Evolutionary conservation across 805 yeast species (phyloP), one percentile per base, ranked within the genome.

Genomic region (Barnettozyma sucrosica): DNA sequence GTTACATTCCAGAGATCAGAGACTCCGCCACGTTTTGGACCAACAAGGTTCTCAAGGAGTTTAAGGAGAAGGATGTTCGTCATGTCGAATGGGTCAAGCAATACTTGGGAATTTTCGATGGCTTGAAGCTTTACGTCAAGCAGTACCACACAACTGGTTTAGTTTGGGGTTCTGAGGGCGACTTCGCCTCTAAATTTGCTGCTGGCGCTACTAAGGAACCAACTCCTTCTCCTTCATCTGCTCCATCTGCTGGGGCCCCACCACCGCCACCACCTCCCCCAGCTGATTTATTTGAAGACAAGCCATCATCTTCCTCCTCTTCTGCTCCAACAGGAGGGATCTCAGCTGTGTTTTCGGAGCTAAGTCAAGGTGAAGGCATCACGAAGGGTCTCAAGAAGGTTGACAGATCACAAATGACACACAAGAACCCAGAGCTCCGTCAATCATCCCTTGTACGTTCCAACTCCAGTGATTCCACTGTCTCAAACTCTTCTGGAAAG

Each of bases 251-350:
- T 45, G 76, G 84, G 37, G 83, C 81, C 57, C 47, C 79, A 3
- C 87, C 90, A 7, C 95, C 96, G 16, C 97, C 97, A 2, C 95
- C 96, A 3, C 95, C 96, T n/a, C 97, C 97, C 9, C 92, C 96
- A 24, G 81, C 95, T 9, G 69, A 81, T 48, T 71, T 85, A 33
- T 86, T 80, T 60, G 63, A 54, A 37, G 80, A 77, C 49, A 62
- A 59, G 1, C 58, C 46, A 44, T 24, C 54, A 1, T 40, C 65
- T 19, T 47, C 48, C n/a, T 13, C 32, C 11, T 43, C 65, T 10
- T 48, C 69, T 0, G 57, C 53, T 11, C 45, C 63, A 6, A 47
- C 63, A 20, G 71, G 71, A 39, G 93, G 96, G 37, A 79, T 92
- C 71, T 75, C 74, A 55, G 98, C 98, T 2, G 96, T 93, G 13